phyloP scores from a whole-genome alignment of 1,284 basidiomycete species.

The Ganoderma sinense region DNA sequence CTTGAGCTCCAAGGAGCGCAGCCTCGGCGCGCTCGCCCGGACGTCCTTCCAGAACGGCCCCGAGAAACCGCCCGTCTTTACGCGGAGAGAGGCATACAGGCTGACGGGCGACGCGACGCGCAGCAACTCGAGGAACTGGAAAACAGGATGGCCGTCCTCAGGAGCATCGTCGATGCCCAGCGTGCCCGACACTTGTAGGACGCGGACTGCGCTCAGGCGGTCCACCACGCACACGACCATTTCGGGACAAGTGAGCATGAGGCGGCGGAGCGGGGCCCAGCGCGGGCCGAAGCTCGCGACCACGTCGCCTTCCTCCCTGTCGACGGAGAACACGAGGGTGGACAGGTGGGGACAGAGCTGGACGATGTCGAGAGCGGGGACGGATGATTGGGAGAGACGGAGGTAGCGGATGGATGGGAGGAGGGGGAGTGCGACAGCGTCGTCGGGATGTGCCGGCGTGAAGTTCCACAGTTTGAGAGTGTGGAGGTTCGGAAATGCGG shows the following conservation, averaged over 20 bases:
- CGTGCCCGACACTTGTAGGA: constrained; percentile 1
- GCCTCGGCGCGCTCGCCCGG: background rate
- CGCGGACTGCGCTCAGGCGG: constrained; percentile 3
- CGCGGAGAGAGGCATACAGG: background rate
- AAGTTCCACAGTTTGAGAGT: constrained; percentile 4
- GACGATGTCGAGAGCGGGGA: constrained; percentile 20
- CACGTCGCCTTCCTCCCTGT: background rate
- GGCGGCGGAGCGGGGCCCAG: constrained; percentile 13
- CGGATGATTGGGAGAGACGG: constrained; percentile 11
- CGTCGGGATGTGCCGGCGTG: constrained; percentile 1
- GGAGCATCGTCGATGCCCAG: background rate
- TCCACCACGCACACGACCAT: background rate
- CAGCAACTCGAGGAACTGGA: background rate
- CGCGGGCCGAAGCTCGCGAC: constrained; percentile 1
- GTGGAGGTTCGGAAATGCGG: constrained; percentile 3
- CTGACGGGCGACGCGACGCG: background rate
- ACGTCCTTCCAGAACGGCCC: constrained; percentile 6
- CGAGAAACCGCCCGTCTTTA: background rate
- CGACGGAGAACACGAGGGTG: constrained; percentile 8
- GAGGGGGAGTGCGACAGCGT: background rate
- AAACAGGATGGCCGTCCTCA: background rate
- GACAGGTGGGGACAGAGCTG: constrained; percentile 16
- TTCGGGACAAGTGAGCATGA: constrained; percentile 1
- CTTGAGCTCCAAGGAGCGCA: constrained; percentile 11
- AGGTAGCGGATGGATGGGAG: constrained; percentile 18